A percentile compares a stretch with the other conserved stretches of the same genome.
Evolutionary conservation across 2,329 filamentous ascomycete species (phyloP).

Genomic region (Ciborinia camelliae): DNA sequence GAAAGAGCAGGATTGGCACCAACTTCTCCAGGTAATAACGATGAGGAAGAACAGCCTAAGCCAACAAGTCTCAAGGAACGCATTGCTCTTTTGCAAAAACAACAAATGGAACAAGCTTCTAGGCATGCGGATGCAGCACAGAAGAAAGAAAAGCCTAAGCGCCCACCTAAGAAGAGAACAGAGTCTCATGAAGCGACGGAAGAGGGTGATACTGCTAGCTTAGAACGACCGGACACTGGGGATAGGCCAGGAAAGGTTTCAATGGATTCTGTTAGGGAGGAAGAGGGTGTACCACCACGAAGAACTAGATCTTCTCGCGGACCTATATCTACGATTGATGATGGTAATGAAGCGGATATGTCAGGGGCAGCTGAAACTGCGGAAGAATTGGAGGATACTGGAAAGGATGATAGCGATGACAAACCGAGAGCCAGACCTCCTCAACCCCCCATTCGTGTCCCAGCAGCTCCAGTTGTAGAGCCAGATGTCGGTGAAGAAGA

Average conservation of each 20-base stretch:
- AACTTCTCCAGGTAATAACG: slow-evolving; percentile 37
- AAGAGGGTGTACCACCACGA: slow-evolving; percentile 42
- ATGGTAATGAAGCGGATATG: slow-evolving; percentile 64
- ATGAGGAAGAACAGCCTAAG: slow-evolving; percentile 79
- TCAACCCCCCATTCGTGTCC: slow-evolving; percentile 39
- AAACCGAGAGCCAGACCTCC: slow-evolving; percentile 37
- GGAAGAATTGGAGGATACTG: slow-evolving; percentile 59
- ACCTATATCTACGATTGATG: slow-evolving; percentile 44
- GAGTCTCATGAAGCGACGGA: slow-evolving; percentile 47
- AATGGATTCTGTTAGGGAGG: slow-evolving; percentile 45
- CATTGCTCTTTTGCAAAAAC: slow-evolving; percentile 88
- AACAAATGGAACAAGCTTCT: slow-evolving; percentile 85
- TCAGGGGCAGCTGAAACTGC: slow-evolving; percentile 62
- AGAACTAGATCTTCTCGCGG: slow-evolving; percentile 53
- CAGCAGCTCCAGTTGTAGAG: slow-evolving; percentile 41
- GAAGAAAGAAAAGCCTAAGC: slow-evolving; percentile 87
- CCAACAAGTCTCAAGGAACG: slow-evolving; percentile 91
- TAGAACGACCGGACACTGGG: slow-evolving; percentile 48
- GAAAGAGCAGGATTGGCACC: slow-evolving; percentile 63
- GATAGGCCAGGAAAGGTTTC: slow-evolving; percentile 50
- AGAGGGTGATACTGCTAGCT: slow-evolving; percentile 38
- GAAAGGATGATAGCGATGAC: slow-evolving; percentile 72
- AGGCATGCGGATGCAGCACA: slow-evolving; percentile 72
- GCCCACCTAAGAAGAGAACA: slow-evolving; percentile 63
- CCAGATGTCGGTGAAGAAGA: slow-evolving; percentile 48